Evolutionary conservation across 2,329 filamentous ascomycete genomes (phyloP).

Genomic region (Phymatotrichopsis omnivora): DNA sequence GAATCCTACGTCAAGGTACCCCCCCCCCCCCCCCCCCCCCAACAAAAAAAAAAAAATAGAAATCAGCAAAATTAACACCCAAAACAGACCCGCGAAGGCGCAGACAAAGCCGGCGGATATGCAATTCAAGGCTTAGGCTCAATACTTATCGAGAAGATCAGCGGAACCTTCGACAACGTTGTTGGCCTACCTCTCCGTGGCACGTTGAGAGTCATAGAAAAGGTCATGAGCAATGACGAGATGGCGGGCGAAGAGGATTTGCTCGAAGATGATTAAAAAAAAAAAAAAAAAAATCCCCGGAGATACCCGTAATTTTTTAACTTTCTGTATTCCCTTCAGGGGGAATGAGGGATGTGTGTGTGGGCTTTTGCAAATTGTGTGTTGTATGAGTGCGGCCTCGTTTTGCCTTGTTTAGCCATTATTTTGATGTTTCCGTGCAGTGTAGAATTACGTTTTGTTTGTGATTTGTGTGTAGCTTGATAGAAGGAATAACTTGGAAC

Average conservation of each 20-base stretch:
- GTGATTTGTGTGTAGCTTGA: too few species aligned
- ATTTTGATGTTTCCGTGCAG: too few species aligned
- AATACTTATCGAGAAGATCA: constrained; percentile 77
- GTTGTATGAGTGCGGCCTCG: too few species aligned
- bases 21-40: not conserved
- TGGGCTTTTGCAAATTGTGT: too few species aligned
- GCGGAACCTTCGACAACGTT: constrained; percentile 88
- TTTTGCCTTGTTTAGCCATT: too few species aligned
- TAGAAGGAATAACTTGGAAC: too few species aligned
- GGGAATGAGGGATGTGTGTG: too few species aligned
- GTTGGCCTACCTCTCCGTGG: constrained; percentile 76
- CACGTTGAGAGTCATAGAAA: constrained; percentile 73
- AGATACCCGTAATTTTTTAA: not conserved
- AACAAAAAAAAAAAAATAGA: too few species aligned
- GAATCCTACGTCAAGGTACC: constrained; percentile 45
- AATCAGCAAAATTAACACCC: not conserved
- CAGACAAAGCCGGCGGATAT: constrained; percentile 93
- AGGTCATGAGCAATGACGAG: constrained; percentile 66
- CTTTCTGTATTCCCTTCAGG: not conserved
- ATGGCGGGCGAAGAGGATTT: constrained; percentile 45
- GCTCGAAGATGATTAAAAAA: not conserved
- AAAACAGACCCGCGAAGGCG: constrained; percentile 77
- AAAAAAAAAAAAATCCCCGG: too few species aligned
- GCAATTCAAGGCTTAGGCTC: constrained; percentile 83
- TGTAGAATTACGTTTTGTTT: too few species aligned